phyloP scores from a whole-genome alignment of 129 eudicot species.

The Dittrichia graveolens region DNA sequence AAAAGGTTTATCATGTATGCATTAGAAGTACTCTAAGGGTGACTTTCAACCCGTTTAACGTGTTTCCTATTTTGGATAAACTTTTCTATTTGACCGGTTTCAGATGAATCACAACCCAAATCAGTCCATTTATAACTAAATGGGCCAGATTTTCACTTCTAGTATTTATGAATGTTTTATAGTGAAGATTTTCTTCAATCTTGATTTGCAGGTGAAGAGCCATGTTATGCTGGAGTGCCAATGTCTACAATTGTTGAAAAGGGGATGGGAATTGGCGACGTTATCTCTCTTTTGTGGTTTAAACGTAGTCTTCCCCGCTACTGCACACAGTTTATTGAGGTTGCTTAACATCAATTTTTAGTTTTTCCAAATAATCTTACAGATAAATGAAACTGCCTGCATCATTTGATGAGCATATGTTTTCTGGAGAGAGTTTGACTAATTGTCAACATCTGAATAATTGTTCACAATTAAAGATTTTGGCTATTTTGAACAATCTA shows the following conservation, averaged over 20 bases:
- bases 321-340: constrained; percentile 97
- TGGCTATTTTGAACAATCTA: neutral
- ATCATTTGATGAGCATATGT: constrained; percentile 1
- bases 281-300: constrained; percentile 95
- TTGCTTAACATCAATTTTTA: constrained; percentile 25
- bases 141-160: neutral
- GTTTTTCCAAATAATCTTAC: neutral
- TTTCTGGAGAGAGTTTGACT: neutral
- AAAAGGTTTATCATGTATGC: too few species aligned
- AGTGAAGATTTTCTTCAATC: neutral
- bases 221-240: constrained; percentile 96
- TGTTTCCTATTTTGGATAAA: neutral
- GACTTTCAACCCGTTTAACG: neutral
- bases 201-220: constrained; percentile 83
- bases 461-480: too few species aligned
- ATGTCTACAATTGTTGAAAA: constrained; percentile 96
- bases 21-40: too few species aligned
- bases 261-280: constrained; percentile 95
- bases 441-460: neutral
- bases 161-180: constrained; percentile 7
- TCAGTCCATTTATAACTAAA: neutral
- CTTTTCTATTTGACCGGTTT: too few species aligned
- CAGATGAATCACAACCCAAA: neutral
- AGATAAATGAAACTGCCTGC: neutral
- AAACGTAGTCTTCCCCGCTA: constrained; percentile 98